Evolutionary conservation across 2,329 filamentous ascomycete species (phyloP).

Genomic region (Aspergillus sp.): DNA sequence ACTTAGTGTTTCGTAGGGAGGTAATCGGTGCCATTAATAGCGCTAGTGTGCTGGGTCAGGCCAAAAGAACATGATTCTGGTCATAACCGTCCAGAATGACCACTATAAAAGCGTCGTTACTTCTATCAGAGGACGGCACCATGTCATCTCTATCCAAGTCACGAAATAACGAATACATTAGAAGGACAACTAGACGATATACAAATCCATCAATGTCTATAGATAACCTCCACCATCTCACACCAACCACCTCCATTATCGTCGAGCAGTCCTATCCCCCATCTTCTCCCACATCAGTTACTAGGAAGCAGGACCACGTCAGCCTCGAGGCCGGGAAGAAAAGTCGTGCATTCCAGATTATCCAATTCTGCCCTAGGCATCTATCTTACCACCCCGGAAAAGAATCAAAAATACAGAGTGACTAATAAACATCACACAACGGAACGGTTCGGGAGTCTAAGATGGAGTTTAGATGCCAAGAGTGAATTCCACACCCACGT

Average conservation of each 20-base stretch:
- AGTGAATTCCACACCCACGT: slow-evolving; percentile 93
- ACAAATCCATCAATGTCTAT: slow-evolving; percentile 23
- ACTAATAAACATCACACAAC: slow-evolving; percentile 4
- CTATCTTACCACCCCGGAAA: neutral
- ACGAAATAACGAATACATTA: too few species aligned
- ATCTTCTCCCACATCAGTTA: slow-evolving; percentile 9
- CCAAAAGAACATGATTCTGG: too few species aligned
- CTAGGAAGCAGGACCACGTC: slow-evolving; percentile 12
- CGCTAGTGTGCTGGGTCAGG: too few species aligned
- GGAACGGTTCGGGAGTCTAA: neutral
- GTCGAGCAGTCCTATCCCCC: slow-evolving; percentile 7
- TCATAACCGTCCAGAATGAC: too few species aligned
- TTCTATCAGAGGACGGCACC: too few species aligned
- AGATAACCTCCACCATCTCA: neutral
- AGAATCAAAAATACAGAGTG: slow-evolving; percentile 3
- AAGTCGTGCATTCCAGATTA: neutral
- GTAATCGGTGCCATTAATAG: too few species aligned
- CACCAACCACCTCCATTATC: neutral
- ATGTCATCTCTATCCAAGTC: too few species aligned
- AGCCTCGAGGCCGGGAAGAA: slow-evolving; percentile 10
- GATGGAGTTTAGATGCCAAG: slow-evolving; percentile 72
- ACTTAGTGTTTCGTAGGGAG: too few species aligned
- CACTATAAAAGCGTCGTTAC: too few species aligned
- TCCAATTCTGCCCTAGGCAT: neutral
- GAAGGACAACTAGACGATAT: slow-evolving; percentile 13